These are phyloP conservation scores for Flammula alnicola DNA, from an alignment of 1,284 basidiomycete genomes.

Conservation along the genomic window DNA sequence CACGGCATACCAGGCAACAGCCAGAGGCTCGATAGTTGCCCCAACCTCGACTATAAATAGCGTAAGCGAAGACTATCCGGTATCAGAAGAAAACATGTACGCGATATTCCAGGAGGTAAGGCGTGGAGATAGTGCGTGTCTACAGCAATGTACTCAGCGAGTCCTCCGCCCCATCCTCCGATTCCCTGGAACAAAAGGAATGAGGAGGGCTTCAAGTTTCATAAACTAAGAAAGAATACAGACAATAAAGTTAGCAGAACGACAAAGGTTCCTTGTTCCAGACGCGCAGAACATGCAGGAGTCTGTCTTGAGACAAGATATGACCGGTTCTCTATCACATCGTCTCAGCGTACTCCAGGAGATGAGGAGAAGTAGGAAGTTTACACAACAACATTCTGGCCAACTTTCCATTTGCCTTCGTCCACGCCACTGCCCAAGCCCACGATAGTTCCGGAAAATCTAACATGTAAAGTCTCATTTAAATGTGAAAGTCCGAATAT, in stretches of 20 bases:
- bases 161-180: slow-evolving; percentile 36
- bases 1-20: slow-evolving; percentile 37
- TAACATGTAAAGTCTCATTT: slow-evolving; percentile 6
- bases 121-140: slow-evolving; percentile 32
- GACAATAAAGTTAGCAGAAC: slow-evolving; percentile 31
- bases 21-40: slow-evolving; percentile 37
- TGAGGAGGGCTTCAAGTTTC: background rate
- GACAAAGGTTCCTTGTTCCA: slow-evolving; percentile 34
- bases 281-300: slow-evolving; percentile 29
- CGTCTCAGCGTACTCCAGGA: background rate
- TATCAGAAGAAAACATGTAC: slow-evolving; percentile 21
- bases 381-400: slow-evolving; percentile 36
- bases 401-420: slow-evolving; percentile 28
- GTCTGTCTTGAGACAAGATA: slow-evolving; percentile 31
- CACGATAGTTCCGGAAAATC: slow-evolving; percentile 38
- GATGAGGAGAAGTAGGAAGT: slow-evolving; percentile 1
- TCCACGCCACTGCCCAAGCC: slow-evolving; percentile 34
- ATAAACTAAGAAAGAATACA: too few relatives aligned
- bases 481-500: background rate
- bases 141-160: slow-evolving; percentile 35
- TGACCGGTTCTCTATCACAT: slow-evolving; percentile 32
- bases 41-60: slow-evolving; percentile 37
- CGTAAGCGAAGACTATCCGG: background rate
- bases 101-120: slow-evolving; percentile 31
- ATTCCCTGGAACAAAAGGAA: slow-evolving; percentile 28